Percentiles rank a stretch among this genome's conserved stretches.
These are phyloP conservation scores for Amauroascus verrucosus DNA, from an alignment of 2,329 filamentous ascomycete species.

Conservation along the genomic window DNA sequence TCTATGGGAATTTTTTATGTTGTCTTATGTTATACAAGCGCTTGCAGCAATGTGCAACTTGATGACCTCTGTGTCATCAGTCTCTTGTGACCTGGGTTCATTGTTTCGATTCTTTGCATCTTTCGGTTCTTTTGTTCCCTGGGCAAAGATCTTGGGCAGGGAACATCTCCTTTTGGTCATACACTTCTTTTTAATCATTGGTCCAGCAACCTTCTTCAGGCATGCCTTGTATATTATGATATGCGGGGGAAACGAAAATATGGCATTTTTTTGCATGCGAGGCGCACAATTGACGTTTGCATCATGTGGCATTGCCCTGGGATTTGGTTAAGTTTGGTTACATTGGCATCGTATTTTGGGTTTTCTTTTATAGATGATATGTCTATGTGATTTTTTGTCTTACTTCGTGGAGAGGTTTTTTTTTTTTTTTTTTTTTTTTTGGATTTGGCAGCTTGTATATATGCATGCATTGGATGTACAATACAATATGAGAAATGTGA, in stretches of 20 bases:
- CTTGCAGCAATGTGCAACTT: not conserved
- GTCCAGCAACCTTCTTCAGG: not conserved
- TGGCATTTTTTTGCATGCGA: slow-evolving; percentile 1
- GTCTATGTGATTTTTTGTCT: not conserved
- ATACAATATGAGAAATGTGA: not conserved
- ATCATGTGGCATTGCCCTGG: not conserved
- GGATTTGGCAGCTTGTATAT: not conserved
- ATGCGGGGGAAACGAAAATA: not conserved
- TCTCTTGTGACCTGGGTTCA: not conserved
- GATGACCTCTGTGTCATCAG: not conserved
- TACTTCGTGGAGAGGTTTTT: not conserved
- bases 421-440: not conserved
- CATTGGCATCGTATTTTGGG: not conserved
- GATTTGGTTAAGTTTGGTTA: not conserved
- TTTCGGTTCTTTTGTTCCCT: not conserved
- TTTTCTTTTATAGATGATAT: not conserved
- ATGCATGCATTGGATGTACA: not conserved
- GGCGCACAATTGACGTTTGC: not conserved
- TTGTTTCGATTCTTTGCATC: not conserved
- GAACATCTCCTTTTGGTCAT: not conserved
- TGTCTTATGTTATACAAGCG: not conserved
- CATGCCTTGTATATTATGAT: not conserved
- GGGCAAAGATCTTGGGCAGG: not conserved
- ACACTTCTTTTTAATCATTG: not conserved
- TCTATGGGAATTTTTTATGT: not conserved